These are phyloP conservation scores for Gossypium rotundifolium DNA, from an alignment of 345 rosid species.

Conservation along the genomic window DNA sequence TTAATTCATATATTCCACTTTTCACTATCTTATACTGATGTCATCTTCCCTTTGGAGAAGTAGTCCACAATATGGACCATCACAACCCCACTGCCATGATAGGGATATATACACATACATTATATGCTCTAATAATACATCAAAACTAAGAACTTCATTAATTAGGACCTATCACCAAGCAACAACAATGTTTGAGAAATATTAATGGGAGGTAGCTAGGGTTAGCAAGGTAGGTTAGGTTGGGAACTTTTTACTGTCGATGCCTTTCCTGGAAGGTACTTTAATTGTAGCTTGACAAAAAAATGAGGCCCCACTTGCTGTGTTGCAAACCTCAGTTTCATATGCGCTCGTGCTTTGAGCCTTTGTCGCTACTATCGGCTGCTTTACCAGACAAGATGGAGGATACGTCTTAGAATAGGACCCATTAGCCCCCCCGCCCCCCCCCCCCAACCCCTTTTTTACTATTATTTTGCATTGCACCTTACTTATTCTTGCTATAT, in stretches of 20 bases:
- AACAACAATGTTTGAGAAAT: neutral
- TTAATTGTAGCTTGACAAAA: neutral
- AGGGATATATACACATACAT: neutral
- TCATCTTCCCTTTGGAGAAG: neutral
- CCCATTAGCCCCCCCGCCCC: neutral
- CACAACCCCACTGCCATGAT: neutral
- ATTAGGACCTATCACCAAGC: neutral
- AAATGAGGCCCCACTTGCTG: neutral
- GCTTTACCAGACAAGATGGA: conserved; percentile 16
- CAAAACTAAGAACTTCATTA: neutral
- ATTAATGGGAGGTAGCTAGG: neutral
- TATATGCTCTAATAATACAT: too few species aligned
- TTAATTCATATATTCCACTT: too few species aligned
- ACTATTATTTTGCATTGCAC: neutral
- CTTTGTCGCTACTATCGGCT: conserved; percentile 14
- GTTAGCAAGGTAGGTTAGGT: neutral
- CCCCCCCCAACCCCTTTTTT: too few species aligned
- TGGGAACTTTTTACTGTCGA: neutral
- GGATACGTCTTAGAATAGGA: conserved; percentile 12
- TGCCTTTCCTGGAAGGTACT: neutral
- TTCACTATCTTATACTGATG: too few species aligned
- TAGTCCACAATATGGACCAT: neutral
- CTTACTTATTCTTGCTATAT: neutral
- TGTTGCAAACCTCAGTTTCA: neutral
- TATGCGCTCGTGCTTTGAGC: conserved; percentile 11